Evolutionary conservation across 129 eudicot genomes (phyloP).

Genomic region (Deinandra increscens): DNA sequence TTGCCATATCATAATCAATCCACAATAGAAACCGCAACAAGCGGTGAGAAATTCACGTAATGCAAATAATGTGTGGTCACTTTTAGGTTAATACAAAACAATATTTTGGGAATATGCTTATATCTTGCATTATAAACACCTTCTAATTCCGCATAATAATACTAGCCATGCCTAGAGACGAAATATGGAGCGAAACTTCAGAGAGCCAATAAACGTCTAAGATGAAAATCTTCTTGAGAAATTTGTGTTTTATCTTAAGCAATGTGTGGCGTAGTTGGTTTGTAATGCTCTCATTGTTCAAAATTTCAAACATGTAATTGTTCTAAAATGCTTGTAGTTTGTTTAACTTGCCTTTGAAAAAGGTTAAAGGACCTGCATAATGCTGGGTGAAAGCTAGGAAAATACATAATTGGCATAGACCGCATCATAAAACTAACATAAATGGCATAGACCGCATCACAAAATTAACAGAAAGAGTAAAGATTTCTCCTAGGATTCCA

Average conservation of each 20-base stretch:
- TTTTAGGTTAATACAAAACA: not conserved
- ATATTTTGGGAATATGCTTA: not conserved
- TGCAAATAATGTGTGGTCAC: not conserved
- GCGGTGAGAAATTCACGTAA: not conserved
- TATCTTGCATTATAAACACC: not conserved
- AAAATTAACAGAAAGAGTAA: not conserved
- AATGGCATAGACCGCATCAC: not conserved
- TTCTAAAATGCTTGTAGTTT: not conserved
- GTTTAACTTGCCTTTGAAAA: not conserved
- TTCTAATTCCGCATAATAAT: not conserved
- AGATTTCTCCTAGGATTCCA: constrained; percentile 9
- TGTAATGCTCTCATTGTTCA: not conserved
- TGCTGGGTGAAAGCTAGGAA: not conserved
- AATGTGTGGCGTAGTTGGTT: not conserved
- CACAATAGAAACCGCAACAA: not conserved
- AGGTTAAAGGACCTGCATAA: not conserved
- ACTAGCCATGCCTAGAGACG: not conserved
- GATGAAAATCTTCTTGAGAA: not conserved
- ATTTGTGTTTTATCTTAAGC: not conserved
- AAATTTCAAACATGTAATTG: not conserved
- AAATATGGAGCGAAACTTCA: not conserved
- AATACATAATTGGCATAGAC: constrained; percentile 3
- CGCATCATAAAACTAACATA: not conserved
- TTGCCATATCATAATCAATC: not conserved
- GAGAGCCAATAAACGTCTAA: not conserved